Conservation (phyloP, 1,139 yeast species). For the Kluyveromyces sp. region DNA sequence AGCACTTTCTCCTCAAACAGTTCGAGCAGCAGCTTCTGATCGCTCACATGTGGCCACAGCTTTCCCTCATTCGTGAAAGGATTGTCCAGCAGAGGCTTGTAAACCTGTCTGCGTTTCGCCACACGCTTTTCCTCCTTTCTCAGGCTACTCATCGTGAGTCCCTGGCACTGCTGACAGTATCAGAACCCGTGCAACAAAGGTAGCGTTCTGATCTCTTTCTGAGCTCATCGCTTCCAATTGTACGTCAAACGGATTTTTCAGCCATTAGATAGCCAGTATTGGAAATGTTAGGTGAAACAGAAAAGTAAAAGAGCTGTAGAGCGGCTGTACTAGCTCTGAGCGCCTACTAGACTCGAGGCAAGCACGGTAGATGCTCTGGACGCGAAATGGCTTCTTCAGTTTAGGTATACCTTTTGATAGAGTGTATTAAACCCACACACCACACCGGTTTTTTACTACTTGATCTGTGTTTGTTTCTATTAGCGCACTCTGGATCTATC, state of each 20-base stretch:
- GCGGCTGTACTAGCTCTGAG: too few relatives aligned
- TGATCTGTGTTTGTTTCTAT: too few relatives aligned
- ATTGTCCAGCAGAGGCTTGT: constrained; percentile 27
- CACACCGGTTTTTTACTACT: too few relatives aligned
- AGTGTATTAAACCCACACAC: background rate
- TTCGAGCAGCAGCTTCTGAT: constrained; percentile 24
- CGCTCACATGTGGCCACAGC: constrained; percentile 27
- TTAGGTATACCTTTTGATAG: background rate
- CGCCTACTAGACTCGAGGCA: too few relatives aligned
- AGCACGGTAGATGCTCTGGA: too few relatives aligned
- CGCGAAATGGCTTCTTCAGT: background rate
- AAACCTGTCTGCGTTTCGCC: constrained; percentile 27
- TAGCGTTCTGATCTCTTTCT: too few relatives aligned
- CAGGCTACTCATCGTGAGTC: constrained; percentile 14
- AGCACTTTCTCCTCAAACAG: constrained; percentile 20
- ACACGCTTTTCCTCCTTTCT: constrained; percentile 21
- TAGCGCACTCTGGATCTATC: background rate
- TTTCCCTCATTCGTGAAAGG: constrained; percentile 27
- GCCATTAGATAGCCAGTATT: background rate
- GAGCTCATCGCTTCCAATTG: too few relatives aligned
- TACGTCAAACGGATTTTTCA: background rate
- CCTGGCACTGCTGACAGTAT: background rate
- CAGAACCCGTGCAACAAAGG: background rate
- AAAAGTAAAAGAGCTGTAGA: too few relatives aligned
- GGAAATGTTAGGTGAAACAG: background rate